Base-by-base conservation (phyloP, 1,284 basidiomycete species). In the Microbotryomycetes sp. region DNA sequence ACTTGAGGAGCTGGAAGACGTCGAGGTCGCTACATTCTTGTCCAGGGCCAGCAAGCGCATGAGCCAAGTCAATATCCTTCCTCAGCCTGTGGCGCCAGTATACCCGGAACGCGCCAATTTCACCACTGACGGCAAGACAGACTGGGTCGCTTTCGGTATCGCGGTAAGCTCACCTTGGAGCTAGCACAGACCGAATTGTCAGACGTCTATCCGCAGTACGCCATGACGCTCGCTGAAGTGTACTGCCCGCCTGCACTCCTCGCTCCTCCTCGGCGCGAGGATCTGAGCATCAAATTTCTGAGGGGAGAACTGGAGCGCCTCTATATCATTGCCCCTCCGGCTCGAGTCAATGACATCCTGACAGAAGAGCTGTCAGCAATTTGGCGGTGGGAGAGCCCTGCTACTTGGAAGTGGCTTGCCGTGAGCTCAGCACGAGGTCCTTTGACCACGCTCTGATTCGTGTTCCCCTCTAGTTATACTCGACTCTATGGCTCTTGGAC, bases 1-100 rank as follows among this genome's bases (percentile, higher is more conserved):
- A 1, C 7, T 67, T 27, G 51, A 56, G 6, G 56, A 59, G n/a
- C 49, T 67, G 35, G 54, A 67, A 16, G 66, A 67, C 30, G 41
- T 50, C 1, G 61, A 67, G 29, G 35, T 65, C 18, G 50, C 46
- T 2, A 50, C 52, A 6, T 50, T 65, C 16, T 52, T 67, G 7
- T 60, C 54, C 3, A 45, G 66, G 3, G 61, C 65, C 24, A 60
- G 63, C 0, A 52, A 53, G 11, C 53, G 55, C 5, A 31, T 67
- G 23, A 50, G 52, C 3, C 63, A 65, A 23, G 49, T 67, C 13
- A 49, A 53, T 7, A 26, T 63, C 23, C 30, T 28, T 3, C n/a
- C 49, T 1, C 28, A 15, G 2, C 45, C 46, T 7, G 54, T 27
- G 1, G 50, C 45, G 6, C 46, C 59, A 11, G 50, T 49, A 9